Conservation (phyloP, 768 basidiomycete genomes). For the Trametes coccinea region DNA sequence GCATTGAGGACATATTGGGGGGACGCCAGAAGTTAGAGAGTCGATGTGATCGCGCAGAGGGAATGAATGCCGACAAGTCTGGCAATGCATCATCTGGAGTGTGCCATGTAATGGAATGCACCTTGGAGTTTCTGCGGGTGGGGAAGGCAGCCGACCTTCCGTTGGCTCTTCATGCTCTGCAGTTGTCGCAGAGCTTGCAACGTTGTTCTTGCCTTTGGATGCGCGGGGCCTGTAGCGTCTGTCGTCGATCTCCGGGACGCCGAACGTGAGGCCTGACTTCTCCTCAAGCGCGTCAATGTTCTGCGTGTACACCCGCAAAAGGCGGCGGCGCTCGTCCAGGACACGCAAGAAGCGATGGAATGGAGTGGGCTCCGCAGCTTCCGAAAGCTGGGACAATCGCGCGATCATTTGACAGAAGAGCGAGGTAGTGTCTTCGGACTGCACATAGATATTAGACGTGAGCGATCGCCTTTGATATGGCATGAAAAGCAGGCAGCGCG, state of each 20-base stretch:
- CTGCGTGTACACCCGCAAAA: slow-evolving; percentile 89
- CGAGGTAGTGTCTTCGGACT: slow-evolving; percentile 75
- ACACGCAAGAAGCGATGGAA: slow-evolving; percentile 77
- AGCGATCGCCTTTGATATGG: not conserved
- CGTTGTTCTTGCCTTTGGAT: slow-evolving; percentile 34
- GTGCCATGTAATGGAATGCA: slow-evolving; percentile 92
- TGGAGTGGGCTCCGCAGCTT: slow-evolving; percentile 71
- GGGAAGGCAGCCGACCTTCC: slow-evolving; percentile 46
- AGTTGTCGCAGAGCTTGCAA: slow-evolving; percentile 2
- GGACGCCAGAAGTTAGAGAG: slow-evolving; percentile 58
- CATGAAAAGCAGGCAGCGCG: not conserved
- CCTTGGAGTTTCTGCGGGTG: slow-evolving; percentile 63
- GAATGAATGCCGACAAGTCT: slow-evolving; percentile 72
- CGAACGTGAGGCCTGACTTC: slow-evolving; percentile 85
- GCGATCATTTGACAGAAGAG: slow-evolving; percentile 91
- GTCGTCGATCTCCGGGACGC: slow-evolving; percentile 70
- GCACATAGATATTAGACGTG: slow-evolving; percentile 16
- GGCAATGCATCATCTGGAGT: slow-evolving; percentile 76
- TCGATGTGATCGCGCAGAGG: slow-evolving; percentile 64
- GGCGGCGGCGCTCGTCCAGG: slow-evolving; percentile 72
- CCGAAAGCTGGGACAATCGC: slow-evolving; percentile 70
- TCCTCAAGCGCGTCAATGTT: slow-evolving; percentile 90
- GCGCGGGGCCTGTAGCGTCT: slow-evolving; percentile 55
- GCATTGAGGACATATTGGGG: slow-evolving; percentile 82
- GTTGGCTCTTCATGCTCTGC: slow-evolving; percentile 2